Conservation (phyloP, 495 filamentous ascomycete species). For the Ramalina intermedia region DNA sequence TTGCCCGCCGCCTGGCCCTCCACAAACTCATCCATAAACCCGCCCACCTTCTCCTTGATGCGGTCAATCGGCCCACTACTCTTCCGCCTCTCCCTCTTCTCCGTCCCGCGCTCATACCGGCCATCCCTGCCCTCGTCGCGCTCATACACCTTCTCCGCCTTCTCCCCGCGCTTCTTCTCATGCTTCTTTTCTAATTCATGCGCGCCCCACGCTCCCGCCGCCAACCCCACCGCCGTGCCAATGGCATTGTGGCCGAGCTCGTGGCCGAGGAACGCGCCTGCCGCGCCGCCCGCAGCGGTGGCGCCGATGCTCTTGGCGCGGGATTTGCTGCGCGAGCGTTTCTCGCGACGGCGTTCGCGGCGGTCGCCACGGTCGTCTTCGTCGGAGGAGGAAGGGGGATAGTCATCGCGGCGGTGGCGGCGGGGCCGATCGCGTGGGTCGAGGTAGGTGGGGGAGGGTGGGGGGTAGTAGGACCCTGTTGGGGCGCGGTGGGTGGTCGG, state of each 20-base stretch:
- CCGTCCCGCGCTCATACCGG: neutral
- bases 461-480: conserved; percentile 9
- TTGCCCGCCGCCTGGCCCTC: neutral
- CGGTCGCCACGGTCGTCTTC: neutral
- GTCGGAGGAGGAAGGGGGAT: neutral
- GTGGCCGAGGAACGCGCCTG: conserved; percentile 36
- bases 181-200: conserved; percentile 31
- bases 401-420: neutral
- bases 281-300: conserved; percentile 38
- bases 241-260: conserved; percentile 32
- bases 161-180: conserved; percentile 22
- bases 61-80: neutral
- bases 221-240: conserved; percentile 33
- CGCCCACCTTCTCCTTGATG: conserved; percentile 2
- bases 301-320: conserved; percentile 26
- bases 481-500: neutral
- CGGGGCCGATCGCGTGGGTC: neutral
- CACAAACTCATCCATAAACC: conserved; percentile 1
- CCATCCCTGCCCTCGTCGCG: neutral
- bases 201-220: conserved; percentile 42
- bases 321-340: neutral
- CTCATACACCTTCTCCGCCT: neutral
- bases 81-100: neutral
- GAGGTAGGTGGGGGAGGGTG: conserved; percentile 1
- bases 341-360: neutral